These are phyloP conservation scores for Ambrosiella xylebori DNA, from an alignment of 2,329 filamentous ascomycete genomes.

Conservation along the genomic window DNA sequence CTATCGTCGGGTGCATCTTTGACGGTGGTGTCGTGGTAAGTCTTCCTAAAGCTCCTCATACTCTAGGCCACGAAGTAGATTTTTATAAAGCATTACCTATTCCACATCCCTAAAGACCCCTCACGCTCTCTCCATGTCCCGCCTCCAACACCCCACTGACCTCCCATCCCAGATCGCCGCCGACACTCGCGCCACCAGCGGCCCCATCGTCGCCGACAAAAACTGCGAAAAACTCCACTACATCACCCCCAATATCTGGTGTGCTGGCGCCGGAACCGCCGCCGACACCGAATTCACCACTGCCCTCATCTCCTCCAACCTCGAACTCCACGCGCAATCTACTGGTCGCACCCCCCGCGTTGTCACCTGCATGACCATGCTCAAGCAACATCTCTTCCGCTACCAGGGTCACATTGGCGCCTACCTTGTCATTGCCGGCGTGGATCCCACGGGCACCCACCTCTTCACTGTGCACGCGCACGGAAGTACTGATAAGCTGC, in stretches of 20 bases:
- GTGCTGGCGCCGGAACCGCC: conserved; percentile 90
- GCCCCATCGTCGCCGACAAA: conserved; percentile 98
- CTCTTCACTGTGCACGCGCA: conserved; percentile 98
- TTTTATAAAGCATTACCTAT: background rate
- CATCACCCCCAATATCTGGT: conserved; percentile 98
- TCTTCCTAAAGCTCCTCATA: conserved; percentile 14
- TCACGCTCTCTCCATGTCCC: background rate
- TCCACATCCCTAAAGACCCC: background rate
- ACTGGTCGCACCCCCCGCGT: conserved; percentile 94
- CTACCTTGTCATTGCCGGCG: conserved; percentile 91
- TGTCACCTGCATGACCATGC: conserved; percentile 97
- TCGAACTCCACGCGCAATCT: conserved; percentile 91
- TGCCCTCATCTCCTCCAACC: conserved; percentile 92
- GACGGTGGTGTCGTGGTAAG: conserved; percentile 87
- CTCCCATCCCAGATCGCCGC: conserved; percentile 62
- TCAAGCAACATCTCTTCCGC: conserved; percentile 98
- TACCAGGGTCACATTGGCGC: conserved; percentile 97
- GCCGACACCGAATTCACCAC: conserved; percentile 99
- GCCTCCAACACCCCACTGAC: background rate
- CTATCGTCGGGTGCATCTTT: conserved; percentile 93
- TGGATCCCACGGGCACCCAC: conserved; percentile 86
- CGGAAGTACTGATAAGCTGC: conserved; percentile 94
- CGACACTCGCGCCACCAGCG: conserved; percentile 92
- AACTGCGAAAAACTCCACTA: conserved; percentile 99
- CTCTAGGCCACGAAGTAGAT: background rate